Percentiles rank a stretch among this genome's conserved stretches.
Evolutionary conservation across 768 basidiomycete genomes (phyloP).

Genomic region (Mycena epipterygia): DNA sequence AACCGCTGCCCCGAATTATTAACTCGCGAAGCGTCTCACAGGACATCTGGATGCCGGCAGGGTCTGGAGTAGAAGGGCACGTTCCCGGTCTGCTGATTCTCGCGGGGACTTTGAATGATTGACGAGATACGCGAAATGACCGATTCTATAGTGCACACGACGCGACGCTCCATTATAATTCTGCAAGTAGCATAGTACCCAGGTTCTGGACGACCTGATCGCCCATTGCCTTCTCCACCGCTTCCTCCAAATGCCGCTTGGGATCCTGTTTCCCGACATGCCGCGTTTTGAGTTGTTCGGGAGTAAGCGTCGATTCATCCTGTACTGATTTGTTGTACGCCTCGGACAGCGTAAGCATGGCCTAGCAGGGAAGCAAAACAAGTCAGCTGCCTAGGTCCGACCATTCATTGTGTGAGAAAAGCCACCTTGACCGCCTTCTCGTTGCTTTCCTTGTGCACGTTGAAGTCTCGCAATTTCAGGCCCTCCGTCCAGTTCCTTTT

Average conservation of each 20-base stretch:
- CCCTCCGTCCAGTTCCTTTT: constrained; percentile 99
- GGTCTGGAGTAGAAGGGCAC: constrained; percentile 18
- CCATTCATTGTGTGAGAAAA: constrained; percentile 1
- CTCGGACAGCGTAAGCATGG: constrained; percentile 93
- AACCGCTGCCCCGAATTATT: constrained; percentile 19
- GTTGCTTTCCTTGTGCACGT: constrained; percentile 88
- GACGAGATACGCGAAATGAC: not conserved
- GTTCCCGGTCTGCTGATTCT: constrained; percentile 34
- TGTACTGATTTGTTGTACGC: constrained; percentile 98
- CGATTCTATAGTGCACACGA: constrained; percentile 9
- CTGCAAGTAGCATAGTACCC: constrained; percentile 94
- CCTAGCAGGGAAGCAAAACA: constrained; percentile 57
- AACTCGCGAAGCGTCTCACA: constrained; percentile 28
- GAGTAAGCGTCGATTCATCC: constrained; percentile 95
- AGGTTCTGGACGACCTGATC: constrained; percentile 97
- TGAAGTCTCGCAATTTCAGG: constrained; percentile 91
- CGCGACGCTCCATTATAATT: constrained; percentile 64
- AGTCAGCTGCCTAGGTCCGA: constrained; percentile 33
- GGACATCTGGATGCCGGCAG: constrained; percentile 23
- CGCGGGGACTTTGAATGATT: not conserved
- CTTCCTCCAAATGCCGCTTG: constrained; percentile 97
- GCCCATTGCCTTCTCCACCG: constrained; percentile 98
- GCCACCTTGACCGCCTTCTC: constrained; percentile 95
- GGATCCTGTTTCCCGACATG: constrained; percentile 99
- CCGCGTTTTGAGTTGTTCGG: constrained; percentile 95